Conservation (phyloP, 2,329 filamentous ascomycete genomes). For the Metarhizium album region DNA sequence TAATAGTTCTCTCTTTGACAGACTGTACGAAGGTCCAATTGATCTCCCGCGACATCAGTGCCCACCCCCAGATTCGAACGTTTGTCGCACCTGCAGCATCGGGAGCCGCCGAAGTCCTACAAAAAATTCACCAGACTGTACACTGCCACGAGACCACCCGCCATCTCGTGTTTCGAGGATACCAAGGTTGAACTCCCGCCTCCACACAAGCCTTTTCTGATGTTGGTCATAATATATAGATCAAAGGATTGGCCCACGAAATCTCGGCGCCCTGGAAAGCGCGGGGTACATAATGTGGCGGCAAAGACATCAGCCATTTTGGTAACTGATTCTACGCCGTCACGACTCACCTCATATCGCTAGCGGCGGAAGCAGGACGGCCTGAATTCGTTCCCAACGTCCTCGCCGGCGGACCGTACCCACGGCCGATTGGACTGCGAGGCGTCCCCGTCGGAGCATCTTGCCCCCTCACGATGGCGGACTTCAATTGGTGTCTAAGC, state of each 20-base stretch:
- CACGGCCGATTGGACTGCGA: background rate
- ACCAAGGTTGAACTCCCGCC: background rate
- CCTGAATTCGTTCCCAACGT: background rate
- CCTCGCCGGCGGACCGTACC: background rate
- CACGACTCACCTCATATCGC: background rate
- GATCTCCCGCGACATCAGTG: too few relatives aligned
- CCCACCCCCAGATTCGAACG: too few relatives aligned
- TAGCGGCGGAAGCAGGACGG: background rate
- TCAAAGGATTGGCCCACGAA: background rate
- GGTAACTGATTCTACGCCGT: background rate
- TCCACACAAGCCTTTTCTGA: background rate
- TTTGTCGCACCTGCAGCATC: too few relatives aligned
- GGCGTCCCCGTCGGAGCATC: background rate
- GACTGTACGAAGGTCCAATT: too few relatives aligned
- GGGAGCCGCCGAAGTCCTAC: background rate
- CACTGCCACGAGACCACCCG: too few relatives aligned
- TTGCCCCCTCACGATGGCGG: background rate
- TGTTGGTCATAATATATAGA: background rate
- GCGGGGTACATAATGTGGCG: background rate
- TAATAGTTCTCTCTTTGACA: too few relatives aligned
- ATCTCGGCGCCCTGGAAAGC: background rate
- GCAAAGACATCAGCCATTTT: background rate
- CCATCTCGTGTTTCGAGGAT: background rate
- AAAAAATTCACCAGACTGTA: background rate
- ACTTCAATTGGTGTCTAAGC: too few relatives aligned